These are phyloP conservation scores for Sordariomycetes sp. DNA, from an alignment of 2,329 filamentous ascomycete genomes.

Conservation along the genomic window DNA sequence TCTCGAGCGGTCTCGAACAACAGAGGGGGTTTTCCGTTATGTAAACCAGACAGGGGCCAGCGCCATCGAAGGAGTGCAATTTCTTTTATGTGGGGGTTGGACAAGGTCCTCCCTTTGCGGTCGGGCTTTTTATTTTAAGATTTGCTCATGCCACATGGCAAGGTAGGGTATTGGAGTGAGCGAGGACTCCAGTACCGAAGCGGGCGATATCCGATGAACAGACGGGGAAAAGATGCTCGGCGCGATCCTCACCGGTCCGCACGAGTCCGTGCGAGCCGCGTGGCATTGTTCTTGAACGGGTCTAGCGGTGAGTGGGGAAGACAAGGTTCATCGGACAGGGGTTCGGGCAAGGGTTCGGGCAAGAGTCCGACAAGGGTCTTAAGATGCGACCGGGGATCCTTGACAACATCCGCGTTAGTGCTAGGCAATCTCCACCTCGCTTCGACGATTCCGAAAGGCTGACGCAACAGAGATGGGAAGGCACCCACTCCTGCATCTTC, in stretches of 20 bases:
- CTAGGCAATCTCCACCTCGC: neutral
- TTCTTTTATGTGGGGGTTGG: neutral
- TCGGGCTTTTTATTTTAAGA: neutral
- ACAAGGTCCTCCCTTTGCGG: neutral
- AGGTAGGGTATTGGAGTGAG: neutral
- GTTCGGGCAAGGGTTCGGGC: neutral
- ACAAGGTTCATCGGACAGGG: neutral
- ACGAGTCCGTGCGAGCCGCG: neutral
- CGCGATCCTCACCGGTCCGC: neutral
- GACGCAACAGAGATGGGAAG: neutral
- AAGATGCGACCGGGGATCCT: neutral
- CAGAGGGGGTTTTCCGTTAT: neutral
- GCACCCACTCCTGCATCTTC: neutral
- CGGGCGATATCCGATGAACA: neutral
- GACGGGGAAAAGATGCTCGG: neutral
- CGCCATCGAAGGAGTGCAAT: neutral
- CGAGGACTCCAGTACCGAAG: neutral
- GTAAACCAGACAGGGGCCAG: neutral
- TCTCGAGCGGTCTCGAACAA: neutral
- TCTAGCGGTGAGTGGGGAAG: neutral
- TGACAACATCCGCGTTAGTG: neutral
- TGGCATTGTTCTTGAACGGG: neutral
- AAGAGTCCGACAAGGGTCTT: neutral
- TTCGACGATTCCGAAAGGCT: neutral
- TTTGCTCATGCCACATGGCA: neutral